These are phyloP conservation scores for Sinapis alba DNA, from an alignment of 441 rosid genomes.

Conservation along the genomic window DNA sequence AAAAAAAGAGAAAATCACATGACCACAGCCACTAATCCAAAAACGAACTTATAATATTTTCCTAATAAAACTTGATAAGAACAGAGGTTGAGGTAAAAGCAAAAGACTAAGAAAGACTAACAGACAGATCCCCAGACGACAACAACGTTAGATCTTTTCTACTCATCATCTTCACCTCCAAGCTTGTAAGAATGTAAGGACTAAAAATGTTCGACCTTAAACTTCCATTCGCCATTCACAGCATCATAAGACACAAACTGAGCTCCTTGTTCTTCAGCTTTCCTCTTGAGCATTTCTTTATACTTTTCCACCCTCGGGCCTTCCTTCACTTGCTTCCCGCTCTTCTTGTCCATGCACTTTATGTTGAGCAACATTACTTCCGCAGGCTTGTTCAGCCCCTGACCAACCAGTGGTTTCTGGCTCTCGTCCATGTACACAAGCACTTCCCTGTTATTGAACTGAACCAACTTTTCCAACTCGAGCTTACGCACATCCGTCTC, in stretches of 20 bases:
- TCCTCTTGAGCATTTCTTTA: slow-evolving; percentile 82
- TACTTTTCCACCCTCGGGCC: slow-evolving; percentile 75
- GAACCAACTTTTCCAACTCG: slow-evolving; percentile 78
- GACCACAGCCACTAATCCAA: neutral
- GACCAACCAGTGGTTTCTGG: slow-evolving; percentile 89
- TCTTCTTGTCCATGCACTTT: slow-evolving; percentile 85
- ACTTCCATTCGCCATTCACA: slow-evolving; percentile 87
- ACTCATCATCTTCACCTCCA: slow-evolving; percentile 48
- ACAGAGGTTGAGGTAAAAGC: neutral
- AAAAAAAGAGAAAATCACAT: neutral
- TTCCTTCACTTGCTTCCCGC: slow-evolving; percentile 64
- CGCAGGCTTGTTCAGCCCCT: slow-evolving; percentile 94
- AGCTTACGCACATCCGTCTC: slow-evolving; percentile 87
- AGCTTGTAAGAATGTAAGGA: slow-evolving; percentile 61
- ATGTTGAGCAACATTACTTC: slow-evolving; percentile 92
- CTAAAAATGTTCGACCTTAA: slow-evolving; percentile 88
- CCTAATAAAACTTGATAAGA: neutral
- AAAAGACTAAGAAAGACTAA: neutral
- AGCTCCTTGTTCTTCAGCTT: slow-evolving; percentile 92
- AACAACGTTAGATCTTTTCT: neutral
- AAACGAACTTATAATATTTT: neutral
- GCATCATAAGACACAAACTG: slow-evolving; percentile 86
- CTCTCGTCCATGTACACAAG: slow-evolving; percentile 91
- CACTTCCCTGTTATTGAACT: slow-evolving; percentile 89
- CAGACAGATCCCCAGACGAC: neutral